Evolutionary conservation across 2,329 filamentous ascomycete genomes (phyloP).

Genomic region (Cladosporium colombiae): DNA sequence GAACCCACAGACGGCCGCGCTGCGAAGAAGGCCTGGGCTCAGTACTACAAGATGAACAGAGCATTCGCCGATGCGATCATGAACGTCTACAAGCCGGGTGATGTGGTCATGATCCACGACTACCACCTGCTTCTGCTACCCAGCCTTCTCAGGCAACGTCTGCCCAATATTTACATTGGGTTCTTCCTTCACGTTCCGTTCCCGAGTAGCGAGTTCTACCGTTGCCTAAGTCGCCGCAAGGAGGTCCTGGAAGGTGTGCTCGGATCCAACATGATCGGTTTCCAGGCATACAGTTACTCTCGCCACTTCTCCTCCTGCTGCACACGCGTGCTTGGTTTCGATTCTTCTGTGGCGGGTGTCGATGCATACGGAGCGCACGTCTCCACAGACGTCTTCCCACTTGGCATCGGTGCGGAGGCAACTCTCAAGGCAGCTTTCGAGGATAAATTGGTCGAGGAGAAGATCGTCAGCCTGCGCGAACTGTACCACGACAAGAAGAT

Average conservation of each 20-base stretch:
- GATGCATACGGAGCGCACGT: constrained; percentile 88
- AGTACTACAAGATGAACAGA: constrained; percentile 91
- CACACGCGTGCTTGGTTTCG: constrained; percentile 85
- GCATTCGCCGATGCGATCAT: constrained; percentile 88
- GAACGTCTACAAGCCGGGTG: constrained; percentile 86
- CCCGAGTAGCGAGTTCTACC: constrained; percentile 92
- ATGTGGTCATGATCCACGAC: constrained; percentile 90
- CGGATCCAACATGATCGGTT: constrained; percentile 88
- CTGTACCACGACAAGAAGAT: constrained; percentile 89
- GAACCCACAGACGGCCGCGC: constrained; percentile 82
- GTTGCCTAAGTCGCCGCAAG: constrained; percentile 83
- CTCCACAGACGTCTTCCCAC: constrained; percentile 89
- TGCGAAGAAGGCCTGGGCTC: constrained; percentile 81
- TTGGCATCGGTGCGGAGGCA: constrained; percentile 85
- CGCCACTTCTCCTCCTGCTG: constrained; percentile 94
- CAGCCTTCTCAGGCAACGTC: constrained; percentile 79
- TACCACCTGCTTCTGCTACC: constrained; percentile 91
- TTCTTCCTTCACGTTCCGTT: constrained; percentile 96
- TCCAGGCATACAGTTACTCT: constrained; percentile 94
- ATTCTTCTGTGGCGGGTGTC: constrained; percentile 79
- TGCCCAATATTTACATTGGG: constrained; percentile 87
- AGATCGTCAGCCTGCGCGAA: constrained; percentile 68
- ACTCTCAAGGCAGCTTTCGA: constrained; percentile 76
- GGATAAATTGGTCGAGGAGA: constrained; percentile 66
- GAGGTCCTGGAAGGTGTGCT: constrained; percentile 87